These are phyloP conservation scores for Claviceps sp. DNA, from an alignment of 2,329 filamentous ascomycete genomes.

Conservation along the genomic window DNA sequence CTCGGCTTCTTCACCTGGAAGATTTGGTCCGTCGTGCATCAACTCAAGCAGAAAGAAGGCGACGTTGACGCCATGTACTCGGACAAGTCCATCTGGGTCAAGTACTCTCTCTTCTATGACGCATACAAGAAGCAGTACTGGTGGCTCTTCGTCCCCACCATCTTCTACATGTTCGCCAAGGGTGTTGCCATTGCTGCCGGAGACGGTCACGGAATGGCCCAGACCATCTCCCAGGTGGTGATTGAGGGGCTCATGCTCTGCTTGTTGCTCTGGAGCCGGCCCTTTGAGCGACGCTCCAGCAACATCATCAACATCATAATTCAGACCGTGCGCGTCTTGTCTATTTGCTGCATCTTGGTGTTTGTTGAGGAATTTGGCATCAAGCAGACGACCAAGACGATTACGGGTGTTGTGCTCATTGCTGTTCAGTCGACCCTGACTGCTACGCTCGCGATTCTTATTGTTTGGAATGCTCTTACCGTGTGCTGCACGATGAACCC, in stretches of 20 bases:
- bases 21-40: conserved; percentile 64
- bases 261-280: conserved; percentile 71
- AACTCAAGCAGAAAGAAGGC: conserved; percentile 63
- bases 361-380: conserved; percentile 92
- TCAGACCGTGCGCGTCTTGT: conserved; percentile 76
- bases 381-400: conserved; percentile 80
- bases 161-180: conserved; percentile 83
- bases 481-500: conserved; percentile 78
- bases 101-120: conserved; percentile 96
- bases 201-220: conserved; percentile 71
- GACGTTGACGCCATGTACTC: conserved; percentile 65
- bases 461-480: conserved; percentile 77
- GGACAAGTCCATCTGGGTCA: conserved; percentile 80
- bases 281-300: conserved; percentile 73
- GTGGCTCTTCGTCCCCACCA: conserved; percentile 89
- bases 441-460: conserved; percentile 70
- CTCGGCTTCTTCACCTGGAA: conserved; percentile 74
- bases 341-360: conserved; percentile 75
- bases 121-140: conserved; percentile 88
- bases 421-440: conserved; percentile 81
- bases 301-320: conserved; percentile 93
- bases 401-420: conserved; percentile 86
- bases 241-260: conserved; percentile 70
- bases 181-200: conserved; percentile 73
- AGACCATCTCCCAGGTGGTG: conserved; percentile 66